Evolutionary conservation across 257 asterid species (phyloP).

Genomic region (Nicotiana sylvestris): DNA sequence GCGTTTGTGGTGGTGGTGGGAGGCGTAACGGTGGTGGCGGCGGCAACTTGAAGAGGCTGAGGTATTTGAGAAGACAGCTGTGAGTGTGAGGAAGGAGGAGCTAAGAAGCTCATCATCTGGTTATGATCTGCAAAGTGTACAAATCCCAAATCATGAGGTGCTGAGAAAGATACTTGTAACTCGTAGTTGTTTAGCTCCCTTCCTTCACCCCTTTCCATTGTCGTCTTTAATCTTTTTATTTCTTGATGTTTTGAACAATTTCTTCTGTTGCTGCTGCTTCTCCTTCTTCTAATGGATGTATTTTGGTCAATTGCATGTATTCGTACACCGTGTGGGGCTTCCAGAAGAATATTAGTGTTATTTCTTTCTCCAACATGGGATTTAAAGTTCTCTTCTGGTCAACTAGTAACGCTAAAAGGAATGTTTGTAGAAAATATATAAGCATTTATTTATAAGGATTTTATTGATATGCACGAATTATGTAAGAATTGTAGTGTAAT

Average conservation of each 20-base stretch:
- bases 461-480: too few species aligned
- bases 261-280: conserved; percentile 14
- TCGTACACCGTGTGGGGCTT: conserved; percentile 30
- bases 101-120: conserved; percentile 46
- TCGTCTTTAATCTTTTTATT: background rate
- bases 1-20: conserved; percentile 9
- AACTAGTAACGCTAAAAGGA: conserved; percentile 34
- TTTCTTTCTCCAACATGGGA: background rate
- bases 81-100: conserved; percentile 22
- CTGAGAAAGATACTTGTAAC: conserved; percentile 31
- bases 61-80: conserved; percentile 22
- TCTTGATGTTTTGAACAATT: background rate
- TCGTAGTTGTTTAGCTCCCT: conserved; percentile 49
- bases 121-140: conserved; percentile 65
- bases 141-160: conserved; percentile 65
- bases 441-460: too few species aligned
- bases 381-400: conserved; percentile 24
- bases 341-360: background rate
- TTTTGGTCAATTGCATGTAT: conserved; percentile 38
- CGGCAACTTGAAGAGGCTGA: conserved; percentile 18
- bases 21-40: conserved; percentile 11
- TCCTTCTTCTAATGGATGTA: conserved; percentile 26
- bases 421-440: background rate
- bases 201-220: conserved; percentile 48
- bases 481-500: too few species aligned